A percentile compares a stretch with the other conserved stretches of the same genome.
Evolutionary conservation across 257 asterid genomes (phyloP).

Genomic region (Ligustrum vulgare): DNA sequence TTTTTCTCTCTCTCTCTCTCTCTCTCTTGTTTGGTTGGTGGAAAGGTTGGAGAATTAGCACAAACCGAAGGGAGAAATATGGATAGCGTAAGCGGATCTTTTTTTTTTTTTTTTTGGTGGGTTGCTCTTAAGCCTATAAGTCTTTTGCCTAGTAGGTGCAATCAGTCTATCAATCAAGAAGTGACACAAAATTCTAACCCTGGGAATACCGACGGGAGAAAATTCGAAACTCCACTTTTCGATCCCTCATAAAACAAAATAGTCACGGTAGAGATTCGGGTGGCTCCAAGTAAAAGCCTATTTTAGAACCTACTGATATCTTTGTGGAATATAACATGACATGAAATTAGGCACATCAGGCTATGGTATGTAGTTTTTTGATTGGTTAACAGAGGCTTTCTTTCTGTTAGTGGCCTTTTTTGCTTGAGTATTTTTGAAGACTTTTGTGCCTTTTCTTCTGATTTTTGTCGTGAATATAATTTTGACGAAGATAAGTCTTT

Average conservation of each 20-base stretch:
- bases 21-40: too few species aligned
- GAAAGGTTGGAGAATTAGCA: too few species aligned
- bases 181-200: too few species aligned
- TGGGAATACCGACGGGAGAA: too few species aligned
- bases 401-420: slow-evolving; percentile 4
- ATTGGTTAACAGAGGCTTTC: background rate
- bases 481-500: background rate
- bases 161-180: too few species aligned
- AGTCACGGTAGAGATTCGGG: background rate
- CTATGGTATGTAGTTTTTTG: background rate
- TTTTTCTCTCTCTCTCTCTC: too few species aligned
- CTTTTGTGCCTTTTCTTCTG: background rate
- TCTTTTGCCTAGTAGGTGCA: too few species aligned
- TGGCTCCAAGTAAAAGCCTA: background rate
- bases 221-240: background rate
- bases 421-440: slow-evolving; percentile 1
- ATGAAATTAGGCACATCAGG: background rate
- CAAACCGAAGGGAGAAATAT: too few species aligned
- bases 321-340: background rate
- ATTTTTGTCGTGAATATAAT: background rate
- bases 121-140: too few species aligned
- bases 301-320: background rate
- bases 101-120: too few species aligned
- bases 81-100: too few species aligned
- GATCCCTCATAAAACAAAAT: background rate